Evolutionary conservation across 2,329 filamentous ascomycete genomes (phyloP).

Genomic region (Colletotrichum cuscutae): DNA sequence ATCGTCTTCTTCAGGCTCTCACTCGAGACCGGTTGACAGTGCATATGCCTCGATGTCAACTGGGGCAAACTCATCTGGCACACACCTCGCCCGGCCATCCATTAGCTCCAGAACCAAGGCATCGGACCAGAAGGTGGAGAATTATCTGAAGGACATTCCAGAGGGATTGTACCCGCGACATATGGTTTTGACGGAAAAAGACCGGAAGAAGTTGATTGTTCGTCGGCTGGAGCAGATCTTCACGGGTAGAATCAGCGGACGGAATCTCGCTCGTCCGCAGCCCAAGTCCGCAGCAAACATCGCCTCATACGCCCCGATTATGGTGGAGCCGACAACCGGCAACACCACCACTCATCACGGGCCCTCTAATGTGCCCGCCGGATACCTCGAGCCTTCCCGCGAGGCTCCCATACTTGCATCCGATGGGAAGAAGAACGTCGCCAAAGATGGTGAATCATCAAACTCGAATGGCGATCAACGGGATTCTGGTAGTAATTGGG

Average conservation of each 20-base stretch:
- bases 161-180: conserved; percentile 73
- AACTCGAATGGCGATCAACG: conserved; percentile 61
- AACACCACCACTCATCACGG: conserved; percentile 47
- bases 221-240: conserved; percentile 83
- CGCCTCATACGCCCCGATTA: conserved; percentile 35
- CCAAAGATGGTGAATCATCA: conserved; percentile 57
- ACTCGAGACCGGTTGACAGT: conserved; percentile 66
- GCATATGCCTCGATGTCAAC: conserved; percentile 76
- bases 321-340: conserved; percentile 43
- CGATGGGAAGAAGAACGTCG: conserved; percentile 52
- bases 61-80: conserved; percentile 56
- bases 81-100: conserved; percentile 50
- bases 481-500: conserved; percentile 51
- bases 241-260: conserved; percentile 71
- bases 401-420: conserved; percentile 60
- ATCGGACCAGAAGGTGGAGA: conserved; percentile 71
- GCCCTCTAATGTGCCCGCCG: conserved; percentile 38
- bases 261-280: conserved; percentile 46
- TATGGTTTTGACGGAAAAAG: conserved; percentile 73
- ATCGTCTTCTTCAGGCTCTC: conserved; percentile 62
- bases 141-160: conserved; percentile 78
- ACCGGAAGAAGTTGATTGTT: conserved; percentile 82
- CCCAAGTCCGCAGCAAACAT: conserved; percentile 36
- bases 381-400: conserved; percentile 48
- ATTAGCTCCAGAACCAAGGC: conserved; percentile 50